Conservation (phyloP, 2,329 filamentous ascomycete species). For the Verticillium nonalfalfae region DNA sequence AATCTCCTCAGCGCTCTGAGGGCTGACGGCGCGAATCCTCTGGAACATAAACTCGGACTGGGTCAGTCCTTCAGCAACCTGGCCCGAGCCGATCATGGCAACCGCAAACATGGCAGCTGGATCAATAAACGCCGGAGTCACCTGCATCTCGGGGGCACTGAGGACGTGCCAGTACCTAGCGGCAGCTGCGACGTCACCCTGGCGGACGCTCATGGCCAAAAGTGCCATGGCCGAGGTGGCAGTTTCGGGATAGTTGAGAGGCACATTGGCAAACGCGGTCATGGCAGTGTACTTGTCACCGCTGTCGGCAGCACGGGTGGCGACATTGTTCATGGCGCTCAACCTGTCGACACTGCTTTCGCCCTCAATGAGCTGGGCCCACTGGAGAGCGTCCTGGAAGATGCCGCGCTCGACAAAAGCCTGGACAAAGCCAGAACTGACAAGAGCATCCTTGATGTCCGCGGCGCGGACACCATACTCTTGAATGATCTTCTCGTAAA, state of each 20-base stretch:
- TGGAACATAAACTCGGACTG: constrained; percentile 83
- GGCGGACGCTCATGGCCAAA: constrained; percentile 78
- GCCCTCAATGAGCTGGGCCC: constrained; percentile 60
- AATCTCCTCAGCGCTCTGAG: constrained; percentile 68
- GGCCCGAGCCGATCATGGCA: constrained; percentile 78
- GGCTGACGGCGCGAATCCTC: constrained; percentile 60
- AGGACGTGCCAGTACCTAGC: constrained; percentile 76
- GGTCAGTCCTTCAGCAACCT: constrained; percentile 72
- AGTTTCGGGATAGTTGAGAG: constrained; percentile 40
- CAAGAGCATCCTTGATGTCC: constrained; percentile 64
- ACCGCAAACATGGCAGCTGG: constrained; percentile 87
- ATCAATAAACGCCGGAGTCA: constrained; percentile 67
- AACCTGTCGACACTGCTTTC: constrained; percentile 38
- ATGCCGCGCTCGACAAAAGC: constrained; percentile 66
- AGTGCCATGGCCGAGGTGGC: constrained; percentile 68
- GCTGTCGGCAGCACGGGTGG: constrained; percentile 72
- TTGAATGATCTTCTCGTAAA: constrained; percentile 72
- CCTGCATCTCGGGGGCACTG: constrained; percentile 52
- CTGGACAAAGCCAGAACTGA: constrained; percentile 71
- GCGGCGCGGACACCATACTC: constrained; percentile 51
- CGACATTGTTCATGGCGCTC: constrained; percentile 65
- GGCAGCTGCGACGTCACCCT: constrained; percentile 71
- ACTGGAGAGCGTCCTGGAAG: constrained; percentile 66
- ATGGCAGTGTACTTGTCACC: constrained; percentile 64
- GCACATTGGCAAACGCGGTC: constrained; percentile 56